Conservation (phyloP, 148 eudicot species). For the Chenopodium formosanum region DNA sequence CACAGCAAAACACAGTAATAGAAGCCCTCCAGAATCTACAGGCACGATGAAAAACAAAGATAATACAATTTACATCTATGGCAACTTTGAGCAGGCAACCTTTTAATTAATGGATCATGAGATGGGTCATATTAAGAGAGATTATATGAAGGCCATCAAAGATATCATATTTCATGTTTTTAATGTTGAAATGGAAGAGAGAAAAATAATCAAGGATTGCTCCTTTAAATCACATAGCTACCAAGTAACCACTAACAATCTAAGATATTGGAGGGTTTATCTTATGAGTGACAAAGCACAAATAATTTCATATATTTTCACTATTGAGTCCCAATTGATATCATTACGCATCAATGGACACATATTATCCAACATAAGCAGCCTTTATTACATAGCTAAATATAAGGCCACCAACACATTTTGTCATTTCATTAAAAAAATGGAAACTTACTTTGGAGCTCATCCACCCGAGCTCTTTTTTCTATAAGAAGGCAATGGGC, state of each 20-base stretch:
- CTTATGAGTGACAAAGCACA: not conserved
- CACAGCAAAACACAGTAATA: not conserved
- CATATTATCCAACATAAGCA: not conserved
- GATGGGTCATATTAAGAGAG: not conserved
- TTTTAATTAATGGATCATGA: not conserved
- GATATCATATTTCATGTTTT: too few relatives aligned
- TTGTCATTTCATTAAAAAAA: not conserved
- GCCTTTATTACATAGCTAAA: not conserved
- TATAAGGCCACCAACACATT: not conserved
- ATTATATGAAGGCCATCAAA: too few relatives aligned
- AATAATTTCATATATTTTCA: not conserved
- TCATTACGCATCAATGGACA: not conserved
- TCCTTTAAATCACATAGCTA: not conserved
- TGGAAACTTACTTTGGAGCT: constrained; percentile 63
- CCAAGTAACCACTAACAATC: not conserved
- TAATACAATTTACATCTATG: not conserved
- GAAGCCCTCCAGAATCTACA: not conserved
- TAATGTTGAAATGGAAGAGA: not conserved
- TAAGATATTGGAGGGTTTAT: not conserved
- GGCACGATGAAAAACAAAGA: not conserved
- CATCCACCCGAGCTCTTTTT: constrained; percentile 75
- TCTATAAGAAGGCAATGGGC: constrained; percentile 72
- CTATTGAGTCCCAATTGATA: not conserved
- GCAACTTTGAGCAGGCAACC: not conserved
- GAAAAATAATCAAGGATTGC: not conserved